These are phyloP conservation scores for Xylaria polymorpha DNA, from an alignment of 2,329 filamentous ascomycete species.

Conservation along the genomic window DNA sequence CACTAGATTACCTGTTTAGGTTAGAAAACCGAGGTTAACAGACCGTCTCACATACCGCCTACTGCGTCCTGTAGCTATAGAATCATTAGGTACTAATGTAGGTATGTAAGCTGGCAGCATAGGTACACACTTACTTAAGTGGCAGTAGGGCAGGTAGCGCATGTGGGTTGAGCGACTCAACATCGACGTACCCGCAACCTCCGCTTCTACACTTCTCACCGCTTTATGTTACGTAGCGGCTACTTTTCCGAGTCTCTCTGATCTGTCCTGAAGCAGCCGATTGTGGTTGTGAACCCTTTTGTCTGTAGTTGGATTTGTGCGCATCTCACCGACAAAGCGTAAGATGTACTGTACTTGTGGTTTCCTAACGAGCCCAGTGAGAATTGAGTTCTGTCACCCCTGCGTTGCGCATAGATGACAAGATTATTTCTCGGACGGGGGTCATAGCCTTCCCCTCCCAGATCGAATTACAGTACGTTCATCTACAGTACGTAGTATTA, in stretches of 20 bases:
- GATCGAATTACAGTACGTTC: background rate
- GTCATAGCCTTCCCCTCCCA: background rate
- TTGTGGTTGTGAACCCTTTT: conserved; percentile 17
- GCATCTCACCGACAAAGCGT: conserved; percentile 13
- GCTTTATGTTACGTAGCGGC: conserved; percentile 21
- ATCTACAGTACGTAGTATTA: background rate
- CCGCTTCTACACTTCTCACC: conserved; percentile 23
- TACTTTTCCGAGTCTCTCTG: background rate
- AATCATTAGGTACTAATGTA: too few species aligned
- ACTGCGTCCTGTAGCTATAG: too few species aligned
- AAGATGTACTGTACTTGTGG: background rate
- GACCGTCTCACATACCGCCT: too few species aligned
- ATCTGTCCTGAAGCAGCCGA: background rate
- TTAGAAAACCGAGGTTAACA: background rate
- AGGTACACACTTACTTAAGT: too few species aligned
- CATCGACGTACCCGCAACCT: conserved; percentile 19
- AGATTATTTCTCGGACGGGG: background rate
- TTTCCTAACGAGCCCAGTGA: background rate
- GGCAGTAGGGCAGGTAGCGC: too few species aligned
- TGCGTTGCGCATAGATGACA: conserved; percentile 11
- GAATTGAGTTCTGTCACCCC: conserved; percentile 9
- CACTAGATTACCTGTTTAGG: background rate
- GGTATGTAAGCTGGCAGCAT: too few species aligned
- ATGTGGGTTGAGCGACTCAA: background rate
- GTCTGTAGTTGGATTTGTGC: conserved; percentile 22